phyloP scores from a whole-genome alignment of 2,329 filamentous ascomycete genomes.

The Mariannaea elegans region DNA sequence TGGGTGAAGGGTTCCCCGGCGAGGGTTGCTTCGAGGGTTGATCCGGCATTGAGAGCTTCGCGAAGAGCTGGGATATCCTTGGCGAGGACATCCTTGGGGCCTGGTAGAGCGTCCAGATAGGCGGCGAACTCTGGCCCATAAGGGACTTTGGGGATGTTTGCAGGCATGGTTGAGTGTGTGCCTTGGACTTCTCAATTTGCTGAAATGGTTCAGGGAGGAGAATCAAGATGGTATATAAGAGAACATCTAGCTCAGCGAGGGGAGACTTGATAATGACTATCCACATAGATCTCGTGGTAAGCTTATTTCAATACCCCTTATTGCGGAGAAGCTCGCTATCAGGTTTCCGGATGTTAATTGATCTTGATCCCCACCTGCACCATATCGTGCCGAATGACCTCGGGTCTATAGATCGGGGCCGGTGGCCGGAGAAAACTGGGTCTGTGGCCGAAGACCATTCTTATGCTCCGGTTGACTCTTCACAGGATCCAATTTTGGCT shows the following conservation, averaged over 20 bases:
- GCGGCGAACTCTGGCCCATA: constrained; percentile 34
- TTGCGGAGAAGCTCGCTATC: constrained; percentile 3
- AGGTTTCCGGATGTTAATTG: constrained; percentile 5
- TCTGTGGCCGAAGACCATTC: not conserved
- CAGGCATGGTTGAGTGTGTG: constrained; percentile 16
- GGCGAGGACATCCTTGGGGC: constrained; percentile 21
- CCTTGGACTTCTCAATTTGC: not conserved
- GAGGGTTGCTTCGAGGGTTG: constrained; percentile 26
- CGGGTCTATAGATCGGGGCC: constrained; percentile 4
- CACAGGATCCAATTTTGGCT: too few relatives aligned
- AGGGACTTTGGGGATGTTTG: constrained; percentile 25
- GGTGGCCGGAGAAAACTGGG: constrained; percentile 15
- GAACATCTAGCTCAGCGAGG: not conserved
- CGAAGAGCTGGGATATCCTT: constrained; percentile 28
- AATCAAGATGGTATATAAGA: not conserved
- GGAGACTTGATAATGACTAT: not conserved
- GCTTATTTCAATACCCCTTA: not conserved
- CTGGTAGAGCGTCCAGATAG: constrained; percentile 23
- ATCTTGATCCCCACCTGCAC: not conserved
- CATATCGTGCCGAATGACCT: constrained; percentile 19
- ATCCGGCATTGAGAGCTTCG: constrained; percentile 17
- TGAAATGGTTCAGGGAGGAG: not conserved
- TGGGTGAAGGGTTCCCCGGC: constrained; percentile 32
- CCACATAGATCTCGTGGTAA: not conserved
- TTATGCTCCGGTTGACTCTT: not conserved